Conservation (phyloP, 441 rosid genomes). For the Codiaeum variegatum region DNA sequence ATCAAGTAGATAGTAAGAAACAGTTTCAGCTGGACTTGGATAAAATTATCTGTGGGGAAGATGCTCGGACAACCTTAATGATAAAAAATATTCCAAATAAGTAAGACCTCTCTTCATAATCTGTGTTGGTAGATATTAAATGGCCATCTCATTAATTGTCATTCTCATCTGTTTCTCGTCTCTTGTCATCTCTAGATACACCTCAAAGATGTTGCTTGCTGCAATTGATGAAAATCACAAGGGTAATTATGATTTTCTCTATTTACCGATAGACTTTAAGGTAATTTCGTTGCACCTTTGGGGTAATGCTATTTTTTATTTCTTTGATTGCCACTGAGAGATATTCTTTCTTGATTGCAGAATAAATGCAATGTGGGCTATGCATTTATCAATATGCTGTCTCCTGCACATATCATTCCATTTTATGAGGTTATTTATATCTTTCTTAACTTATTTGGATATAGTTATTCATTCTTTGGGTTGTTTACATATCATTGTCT, state of each 20-base stretch:
- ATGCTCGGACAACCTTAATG: slow-evolving; percentile 91
- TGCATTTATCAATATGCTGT: slow-evolving; percentile 94
- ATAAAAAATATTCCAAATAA: slow-evolving; percentile 98
- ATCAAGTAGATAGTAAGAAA: slow-evolving; percentile 72
- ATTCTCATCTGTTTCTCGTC: not conserved
- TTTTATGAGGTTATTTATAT: slow-evolving; percentile 65
- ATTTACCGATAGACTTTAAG: slow-evolving; percentile 97
- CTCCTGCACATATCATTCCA: slow-evolving; percentile 75
- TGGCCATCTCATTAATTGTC: not conserved
- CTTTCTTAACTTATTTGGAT: not conserved
- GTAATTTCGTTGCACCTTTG: slow-evolving; percentile 29
- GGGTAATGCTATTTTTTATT: not conserved
- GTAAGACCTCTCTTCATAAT: slow-evolving; percentile 39
- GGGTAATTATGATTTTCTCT: slow-evolving; percentile 88
- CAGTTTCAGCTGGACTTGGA: slow-evolving; percentile 95
- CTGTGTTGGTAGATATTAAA: slow-evolving; percentile 1
- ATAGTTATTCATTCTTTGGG: not conserved
- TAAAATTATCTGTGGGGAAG: slow-evolving; percentile 72
- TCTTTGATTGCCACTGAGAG: slow-evolving; percentile 5
- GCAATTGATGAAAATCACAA: slow-evolving; percentile 85
- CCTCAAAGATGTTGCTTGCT: slow-evolving; percentile 93
- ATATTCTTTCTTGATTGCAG: slow-evolving; percentile 40
- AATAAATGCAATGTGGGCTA: slow-evolving; percentile 99
- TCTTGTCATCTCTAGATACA: slow-evolving; percentile 52
- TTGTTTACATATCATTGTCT: not conserved